phyloP scores from a whole-genome alignment of 768 basidiomycete genomes.

The Mycena crocata region DNA sequence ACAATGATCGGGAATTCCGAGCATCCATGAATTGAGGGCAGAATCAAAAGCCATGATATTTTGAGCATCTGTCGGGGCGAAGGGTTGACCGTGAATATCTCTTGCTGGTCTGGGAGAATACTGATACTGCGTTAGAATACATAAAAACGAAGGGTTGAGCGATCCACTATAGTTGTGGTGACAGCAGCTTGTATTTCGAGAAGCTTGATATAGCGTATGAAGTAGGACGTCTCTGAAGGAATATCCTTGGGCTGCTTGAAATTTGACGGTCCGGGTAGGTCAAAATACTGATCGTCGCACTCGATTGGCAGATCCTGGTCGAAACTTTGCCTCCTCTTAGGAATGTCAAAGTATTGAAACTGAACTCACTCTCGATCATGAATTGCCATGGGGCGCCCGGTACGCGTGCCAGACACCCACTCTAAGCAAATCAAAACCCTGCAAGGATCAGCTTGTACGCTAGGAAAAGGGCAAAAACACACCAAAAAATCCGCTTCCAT shows the following conservation, averaged over 20 bases:
- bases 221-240: constrained; percentile 58
- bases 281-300: constrained; percentile 79
- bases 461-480: background rate
- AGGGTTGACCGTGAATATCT: constrained; percentile 1
- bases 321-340: too few relatives aligned
- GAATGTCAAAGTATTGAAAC: background rate
- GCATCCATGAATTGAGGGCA: constrained; percentile 71
- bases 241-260: constrained; percentile 68
- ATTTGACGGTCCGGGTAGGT: constrained; percentile 47
- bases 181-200: constrained; percentile 56
- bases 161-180: constrained; percentile 61
- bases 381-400: constrained; percentile 70
- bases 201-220: constrained; percentile 59
- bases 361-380: constrained; percentile 68
- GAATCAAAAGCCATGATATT: constrained; percentile 72
- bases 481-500: constrained; percentile 69
- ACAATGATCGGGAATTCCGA: constrained; percentile 63
- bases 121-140: constrained; percentile 39
- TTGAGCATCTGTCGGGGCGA: constrained; percentile 60
- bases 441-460: background rate
- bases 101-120: constrained; percentile 63
- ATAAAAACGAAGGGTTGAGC: background rate
- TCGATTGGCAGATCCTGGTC: constrained; percentile 71
- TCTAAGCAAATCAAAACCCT: constrained; percentile 39
- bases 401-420: constrained; percentile 43